phyloP scores from a whole-genome alignment of 192 early-diverging fungal species.

The Backusella macrospora region DNA sequence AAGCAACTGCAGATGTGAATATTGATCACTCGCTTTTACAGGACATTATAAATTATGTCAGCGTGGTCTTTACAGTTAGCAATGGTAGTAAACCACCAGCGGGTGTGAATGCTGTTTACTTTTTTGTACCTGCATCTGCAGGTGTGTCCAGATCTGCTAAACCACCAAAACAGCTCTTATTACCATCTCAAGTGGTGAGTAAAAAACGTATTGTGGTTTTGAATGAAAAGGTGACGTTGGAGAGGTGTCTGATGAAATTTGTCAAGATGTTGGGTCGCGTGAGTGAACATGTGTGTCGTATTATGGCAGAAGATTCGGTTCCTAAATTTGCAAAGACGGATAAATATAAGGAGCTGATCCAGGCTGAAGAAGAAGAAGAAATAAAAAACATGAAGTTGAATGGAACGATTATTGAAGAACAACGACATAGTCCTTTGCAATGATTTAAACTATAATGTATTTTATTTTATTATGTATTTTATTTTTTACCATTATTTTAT shows the following conservation, averaged over 20 bases:
- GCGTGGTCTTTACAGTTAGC: neutral
- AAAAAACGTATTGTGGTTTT: neutral
- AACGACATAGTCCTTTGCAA: neutral
- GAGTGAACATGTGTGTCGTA: constrained; percentile 34
- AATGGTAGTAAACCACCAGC: neutral
- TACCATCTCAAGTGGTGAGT: neutral
- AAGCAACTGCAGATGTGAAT: constrained; percentile 49
- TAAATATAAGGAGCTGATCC: constrained; percentile 22
- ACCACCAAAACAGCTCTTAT: constrained; percentile 4
- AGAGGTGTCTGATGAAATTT: constrained; percentile 21
- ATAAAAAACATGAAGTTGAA: neutral
- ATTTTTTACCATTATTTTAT: neutral
- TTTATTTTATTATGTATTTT: neutral
- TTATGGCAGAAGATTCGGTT: constrained; percentile 41
- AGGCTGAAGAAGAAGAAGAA: neutral
- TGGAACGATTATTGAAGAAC: neutral
- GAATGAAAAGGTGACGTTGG: neutral
- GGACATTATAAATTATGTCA: constrained; percentile 41
- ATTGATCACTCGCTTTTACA: constrained; percentile 52
- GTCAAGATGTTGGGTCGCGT: constrained; percentile 34
- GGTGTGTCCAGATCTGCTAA: constrained; percentile 1
- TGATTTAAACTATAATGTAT: neutral
- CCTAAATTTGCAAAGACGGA: constrained; percentile 29
- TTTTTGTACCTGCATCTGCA: neutral
- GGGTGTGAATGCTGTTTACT: neutral